These are phyloP conservation scores for Ceratocystis eucalypticola DNA, from an alignment of 2,329 filamentous ascomycete species.

Conservation along the genomic window DNA sequence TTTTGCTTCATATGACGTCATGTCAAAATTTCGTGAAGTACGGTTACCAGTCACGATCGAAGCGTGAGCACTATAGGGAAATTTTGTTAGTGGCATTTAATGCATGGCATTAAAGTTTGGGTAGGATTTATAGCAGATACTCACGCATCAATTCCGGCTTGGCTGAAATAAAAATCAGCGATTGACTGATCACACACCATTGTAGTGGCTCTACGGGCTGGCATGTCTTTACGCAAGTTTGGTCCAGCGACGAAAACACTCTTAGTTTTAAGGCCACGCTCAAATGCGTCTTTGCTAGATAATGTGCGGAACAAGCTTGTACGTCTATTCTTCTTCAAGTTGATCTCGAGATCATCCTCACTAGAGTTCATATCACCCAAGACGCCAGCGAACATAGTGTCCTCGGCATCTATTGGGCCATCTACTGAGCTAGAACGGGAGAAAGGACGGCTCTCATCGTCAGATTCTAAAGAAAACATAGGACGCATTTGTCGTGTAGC, in stretches of 20 bases:
- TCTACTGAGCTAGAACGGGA: slow-evolving; percentile 9
- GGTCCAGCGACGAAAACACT: slow-evolving; percentile 13
- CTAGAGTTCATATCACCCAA: slow-evolving; percentile 11
- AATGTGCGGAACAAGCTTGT: slow-evolving; percentile 16
- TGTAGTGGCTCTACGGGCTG: slow-evolving; percentile 9
- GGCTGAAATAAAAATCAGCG: slow-evolving; percentile 17
- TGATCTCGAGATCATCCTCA: slow-evolving; percentile 6
- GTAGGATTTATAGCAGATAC: background rate
- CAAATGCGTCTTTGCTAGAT: slow-evolving; percentile 13
- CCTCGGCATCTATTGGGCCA: background rate
- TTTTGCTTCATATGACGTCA: slow-evolving; percentile 34
- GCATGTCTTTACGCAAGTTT: background rate
- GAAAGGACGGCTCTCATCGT: background rate
- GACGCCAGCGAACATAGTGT: slow-evolving; percentile 18
- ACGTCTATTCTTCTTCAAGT: slow-evolving; percentile 12
- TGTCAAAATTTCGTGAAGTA: slow-evolving; percentile 32
- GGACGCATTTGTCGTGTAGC: background rate
- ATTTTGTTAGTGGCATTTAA: background rate
- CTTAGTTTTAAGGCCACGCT: background rate
- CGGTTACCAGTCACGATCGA: slow-evolving; percentile 24
- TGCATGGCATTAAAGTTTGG: too few species aligned
- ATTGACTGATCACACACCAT: slow-evolving; percentile 2
- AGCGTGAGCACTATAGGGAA: slow-evolving; percentile 10
- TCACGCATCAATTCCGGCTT: slow-evolving; percentile 17
- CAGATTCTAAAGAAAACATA: slow-evolving; percentile 10